These are phyloP conservation scores for Smittium culicis DNA, from an alignment of 371 early-diverging fungal species.

Conservation along the genomic window DNA sequence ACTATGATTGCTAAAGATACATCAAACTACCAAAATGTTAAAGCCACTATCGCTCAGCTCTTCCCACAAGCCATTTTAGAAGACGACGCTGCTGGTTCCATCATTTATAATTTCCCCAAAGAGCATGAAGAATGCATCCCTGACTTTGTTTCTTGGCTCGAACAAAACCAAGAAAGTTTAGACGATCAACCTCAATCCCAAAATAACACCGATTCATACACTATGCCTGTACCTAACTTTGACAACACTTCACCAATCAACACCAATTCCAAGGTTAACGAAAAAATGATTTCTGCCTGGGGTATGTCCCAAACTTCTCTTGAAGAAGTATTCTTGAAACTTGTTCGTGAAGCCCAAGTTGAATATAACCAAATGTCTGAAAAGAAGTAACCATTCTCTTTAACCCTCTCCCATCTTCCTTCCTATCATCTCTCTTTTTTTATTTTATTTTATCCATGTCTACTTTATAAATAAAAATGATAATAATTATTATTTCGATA, in stretches of 20 bases:
- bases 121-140: constrained; percentile 15
- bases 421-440: too few relatives aligned
- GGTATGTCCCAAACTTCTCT: constrained; percentile 46
- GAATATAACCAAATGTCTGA: neutral
- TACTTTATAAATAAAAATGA: too few relatives aligned
- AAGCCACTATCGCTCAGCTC: constrained; percentile 31
- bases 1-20: constrained; percentile 1
- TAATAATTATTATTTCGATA: too few relatives aligned
- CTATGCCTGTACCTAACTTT: neutral
- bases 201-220: neutral
- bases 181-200: neutral
- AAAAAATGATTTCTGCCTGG: constrained; percentile 41
- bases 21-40: constrained; percentile 36
- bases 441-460: too few relatives aligned
- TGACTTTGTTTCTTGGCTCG: constrained; percentile 7
- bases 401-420: too few relatives aligned
- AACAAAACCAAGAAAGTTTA: constrained; percentile 5
- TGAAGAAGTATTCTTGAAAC: constrained; percentile 44
- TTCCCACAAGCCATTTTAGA: constrained; percentile 30
- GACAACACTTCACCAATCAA: neutral
- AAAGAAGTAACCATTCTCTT: too few relatives aligned
- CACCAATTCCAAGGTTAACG: neutral
- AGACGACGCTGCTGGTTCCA: constrained; percentile 37
- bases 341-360: constrained; percentile 35
- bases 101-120: constrained; percentile 44